Base-by-base conservation (phyloP, 305 asterid genomes). In the Fraxinus latifolia region DNA sequence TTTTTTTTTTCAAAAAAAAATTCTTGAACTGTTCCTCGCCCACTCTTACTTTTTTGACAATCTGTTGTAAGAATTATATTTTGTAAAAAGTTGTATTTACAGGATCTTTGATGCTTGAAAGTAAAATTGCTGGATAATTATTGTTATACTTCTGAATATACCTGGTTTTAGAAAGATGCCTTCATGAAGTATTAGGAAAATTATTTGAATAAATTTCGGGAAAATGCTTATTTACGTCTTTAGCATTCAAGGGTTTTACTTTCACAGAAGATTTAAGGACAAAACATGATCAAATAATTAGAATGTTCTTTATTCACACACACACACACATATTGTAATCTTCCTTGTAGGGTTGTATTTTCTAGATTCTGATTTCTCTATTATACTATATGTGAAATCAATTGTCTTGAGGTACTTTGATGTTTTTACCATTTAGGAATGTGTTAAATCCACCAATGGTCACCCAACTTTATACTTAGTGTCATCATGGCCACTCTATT, bases 341-440 rank as follows among this genome's bases (percentile, higher is more conserved):
- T 62, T 62, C 72, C 72, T 62, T 21, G 4, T 21, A 21, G 25
- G 14, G 12, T 23, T 14, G 72, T 62, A 62, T 62, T 23, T 62
- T 62, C 33, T 62, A 8, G 33, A 62, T 62, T 17, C 6, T 62
- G 33, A 15, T 62, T 53, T n/a, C 72, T 23, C 5, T 7, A 62
- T 60, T 19, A 62, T 21, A 53, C 72, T 39, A 47, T 50, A 9
- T 53, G 60, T 55, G 62, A 55, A 67, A 75, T 77, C 42, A 74
- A 79, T 76, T 53, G 73, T 55, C 58, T 23, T 71, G 75, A 80
- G 55, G 77, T 74, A 34, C 65, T 74, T 82, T 75, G 42, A 4
- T 47, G 25, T 53, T 31, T 7, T 79, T 74, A 77, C 77, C 62
- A 72, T 33, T 33, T 33, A 33, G 36, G 36, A 33, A 33, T 33